Conservation (phyloP, 2,329 filamentous ascomycete species). For the Didymella keratinophila region DNA sequence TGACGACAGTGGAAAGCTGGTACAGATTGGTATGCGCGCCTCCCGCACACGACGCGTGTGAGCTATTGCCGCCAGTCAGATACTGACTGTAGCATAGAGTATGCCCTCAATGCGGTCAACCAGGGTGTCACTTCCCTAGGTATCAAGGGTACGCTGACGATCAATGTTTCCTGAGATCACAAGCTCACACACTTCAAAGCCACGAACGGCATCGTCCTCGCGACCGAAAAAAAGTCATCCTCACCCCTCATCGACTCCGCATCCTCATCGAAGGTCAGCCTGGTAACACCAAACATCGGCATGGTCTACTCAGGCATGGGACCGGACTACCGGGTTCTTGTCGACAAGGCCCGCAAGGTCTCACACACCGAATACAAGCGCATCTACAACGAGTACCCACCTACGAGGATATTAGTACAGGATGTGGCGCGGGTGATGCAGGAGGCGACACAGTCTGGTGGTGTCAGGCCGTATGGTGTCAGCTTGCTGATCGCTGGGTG, state of each 20-base stretch:
- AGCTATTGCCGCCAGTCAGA: neutral
- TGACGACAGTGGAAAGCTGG: constrained; percentile 85
- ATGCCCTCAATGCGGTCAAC: constrained; percentile 98
- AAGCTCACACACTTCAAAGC: constrained; percentile 62
- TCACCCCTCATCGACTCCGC: constrained; percentile 95
- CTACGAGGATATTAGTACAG: constrained; percentile 97
- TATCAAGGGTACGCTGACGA: constrained; percentile 79
- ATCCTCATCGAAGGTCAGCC: constrained; percentile 95
- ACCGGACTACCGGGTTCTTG: constrained; percentile 95
- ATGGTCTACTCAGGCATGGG: constrained; percentile 99
- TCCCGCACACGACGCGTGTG: constrained; percentile 18
- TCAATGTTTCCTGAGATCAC: neutral
- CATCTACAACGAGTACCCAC: constrained; percentile 99
- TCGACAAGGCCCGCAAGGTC: constrained; percentile 97
- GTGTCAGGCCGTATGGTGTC: constrained; percentile 96
- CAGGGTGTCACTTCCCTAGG: constrained; percentile 98
- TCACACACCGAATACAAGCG: constrained; percentile 99
- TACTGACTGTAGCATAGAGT: constrained; percentile 68
- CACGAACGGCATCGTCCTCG: constrained; percentile 97
- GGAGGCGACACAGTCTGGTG: constrained; percentile 96
- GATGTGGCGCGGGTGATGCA: constrained; percentile 98
- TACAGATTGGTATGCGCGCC: constrained; percentile 81
- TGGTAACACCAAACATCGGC: constrained; percentile 98
- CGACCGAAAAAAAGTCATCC: constrained; percentile 99
- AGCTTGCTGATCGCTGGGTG: constrained; percentile 94